Conservation (phyloP, 139 green algal species). For the Spirogloea muscicola region DNA sequence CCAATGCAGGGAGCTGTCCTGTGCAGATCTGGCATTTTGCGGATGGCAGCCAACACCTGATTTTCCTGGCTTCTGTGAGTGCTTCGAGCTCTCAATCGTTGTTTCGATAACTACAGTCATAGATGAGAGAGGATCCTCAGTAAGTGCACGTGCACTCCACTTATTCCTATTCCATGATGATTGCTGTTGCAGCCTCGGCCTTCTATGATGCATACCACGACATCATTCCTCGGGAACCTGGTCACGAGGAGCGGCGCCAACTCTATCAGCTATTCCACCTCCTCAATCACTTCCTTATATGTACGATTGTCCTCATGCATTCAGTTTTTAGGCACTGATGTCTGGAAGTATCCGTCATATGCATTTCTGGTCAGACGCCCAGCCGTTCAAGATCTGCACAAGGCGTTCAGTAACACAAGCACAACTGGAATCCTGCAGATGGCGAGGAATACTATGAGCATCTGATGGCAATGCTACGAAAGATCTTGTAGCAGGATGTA, state of each 20-base stretch:
- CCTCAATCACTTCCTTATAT: conserved; percentile 48
- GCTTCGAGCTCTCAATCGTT: too few species aligned
- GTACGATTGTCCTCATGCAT: too few species aligned
- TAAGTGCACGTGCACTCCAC: too few species aligned
- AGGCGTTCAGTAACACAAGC: neutral
- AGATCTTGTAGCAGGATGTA: neutral
- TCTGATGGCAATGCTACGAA: neutral
- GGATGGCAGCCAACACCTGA: conserved; percentile 21
- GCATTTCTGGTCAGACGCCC: neutral
- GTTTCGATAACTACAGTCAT: too few species aligned
- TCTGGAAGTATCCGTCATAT: neutral
- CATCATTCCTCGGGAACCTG: conserved; percentile 13
- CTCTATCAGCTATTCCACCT: conserved; percentile 50
- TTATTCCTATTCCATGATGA: too few species aligned
- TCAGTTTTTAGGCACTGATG: neutral
- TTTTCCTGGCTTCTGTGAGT: conserved; percentile 45
- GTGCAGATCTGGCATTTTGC: conserved; percentile 37
- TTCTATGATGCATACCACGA: conserved; percentile 44
- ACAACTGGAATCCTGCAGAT: conserved; percentile 11
- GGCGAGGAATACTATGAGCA: conserved; percentile 12
- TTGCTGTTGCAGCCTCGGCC: conserved; percentile 9
- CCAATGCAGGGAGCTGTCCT: too few species aligned
- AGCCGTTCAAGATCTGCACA: neutral
- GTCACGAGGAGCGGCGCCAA: conserved; percentile 41
- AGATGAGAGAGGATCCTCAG: too few species aligned